Conservation (phyloP, 768 basidiomycete genomes). For the Amanita jacksonii region DNA sequence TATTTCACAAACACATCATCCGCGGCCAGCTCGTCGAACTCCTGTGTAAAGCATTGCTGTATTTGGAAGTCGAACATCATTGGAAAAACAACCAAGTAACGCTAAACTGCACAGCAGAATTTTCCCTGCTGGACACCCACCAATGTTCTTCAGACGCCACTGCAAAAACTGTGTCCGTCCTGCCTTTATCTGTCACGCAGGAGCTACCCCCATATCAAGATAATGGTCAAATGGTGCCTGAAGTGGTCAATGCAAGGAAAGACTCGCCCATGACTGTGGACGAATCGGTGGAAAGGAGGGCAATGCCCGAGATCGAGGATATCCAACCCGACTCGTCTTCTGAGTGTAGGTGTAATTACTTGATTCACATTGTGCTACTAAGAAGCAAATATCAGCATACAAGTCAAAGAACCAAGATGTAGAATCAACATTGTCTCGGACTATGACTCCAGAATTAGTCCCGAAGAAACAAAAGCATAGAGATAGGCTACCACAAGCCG, state of each 20-base stretch:
- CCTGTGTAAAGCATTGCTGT: conserved; percentile 70
- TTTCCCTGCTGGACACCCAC: conserved; percentile 70
- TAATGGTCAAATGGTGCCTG: conserved; percentile 15
- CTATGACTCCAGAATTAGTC: conserved; percentile 10
- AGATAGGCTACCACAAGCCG: conserved; percentile 23
- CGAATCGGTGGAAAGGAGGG: conserved; percentile 54
- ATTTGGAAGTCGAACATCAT: conserved; percentile 76
- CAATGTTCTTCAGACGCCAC: conserved; percentile 49
- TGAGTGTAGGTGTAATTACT: conserved; percentile 19
- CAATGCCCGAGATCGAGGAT: conserved; percentile 41
- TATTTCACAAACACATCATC: conserved; percentile 64
- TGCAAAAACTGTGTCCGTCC: conserved; percentile 9
- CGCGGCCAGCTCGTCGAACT: conserved; percentile 78
- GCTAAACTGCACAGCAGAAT: conserved; percentile 56
- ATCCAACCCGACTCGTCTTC: conserved; percentile 33
- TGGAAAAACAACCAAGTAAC: conserved; percentile 58
- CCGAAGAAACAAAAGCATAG: conserved; percentile 21
- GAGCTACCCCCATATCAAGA: conserved; percentile 2
- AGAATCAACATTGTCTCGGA: conserved; percentile 13
- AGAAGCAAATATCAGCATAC: background rate
- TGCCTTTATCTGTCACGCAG: conserved; percentile 10
- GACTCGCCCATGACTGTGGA: conserved; percentile 37
- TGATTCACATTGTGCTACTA: background rate
- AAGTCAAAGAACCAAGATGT: conserved; percentile 9
- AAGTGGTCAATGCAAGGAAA: conserved; percentile 39